Evolutionary conservation across 2,329 filamentous ascomycete species (phyloP), one percentile per base, ranked within the genome.

Genomic region (Teratosphaeria zuluensis): DNA sequence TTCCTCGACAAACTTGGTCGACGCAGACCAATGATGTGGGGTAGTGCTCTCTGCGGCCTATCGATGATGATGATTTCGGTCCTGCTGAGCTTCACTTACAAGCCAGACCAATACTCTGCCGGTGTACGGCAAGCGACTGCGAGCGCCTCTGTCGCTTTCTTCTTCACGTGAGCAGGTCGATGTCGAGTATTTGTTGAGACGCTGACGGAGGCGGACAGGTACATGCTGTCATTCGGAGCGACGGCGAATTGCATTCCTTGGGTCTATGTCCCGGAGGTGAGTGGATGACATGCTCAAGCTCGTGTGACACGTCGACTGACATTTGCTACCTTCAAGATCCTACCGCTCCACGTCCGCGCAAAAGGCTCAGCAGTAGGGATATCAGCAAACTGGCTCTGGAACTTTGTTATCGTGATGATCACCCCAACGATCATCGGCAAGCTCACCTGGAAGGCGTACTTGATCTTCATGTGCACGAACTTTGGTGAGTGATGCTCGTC

Each of bases 351-450:
- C 59, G 78, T 77, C 3, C 71, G 78, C 33, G 74, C 78, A 2
- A 79, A 80, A 65, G 78, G 78, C 16, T 78, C 74, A 11, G 77
- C 79, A 4, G 74, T 81, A 35, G 77, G 77, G 1, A 78, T 79
- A 32, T 76, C 74, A 0, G 72, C 74, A 1, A 80, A 80, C 61
- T 80, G 77, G 78, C 72, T 79, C 5, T 77, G 74, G 73, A 80
- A 79, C 62, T 80, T 80, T 62, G 75, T 80, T 58, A 72, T 77
- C 51, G 78, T 81, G 3, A 79, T 80, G 77, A 77, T 82, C 19
- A 82, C 79, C 0, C 79, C 80, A 0, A 75, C 76, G 1, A 69
- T 79, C 1, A 75, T 82, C 59, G 61, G 62, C 54, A 75, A 73
- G 4, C 68, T 83, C 1, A 64, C 73, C 30, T 82, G 78, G 78